These are phyloP conservation scores for Pythium grandisporangium DNA, from an alignment of 352 stramenopile species.

Conservation along the genomic window DNA sequence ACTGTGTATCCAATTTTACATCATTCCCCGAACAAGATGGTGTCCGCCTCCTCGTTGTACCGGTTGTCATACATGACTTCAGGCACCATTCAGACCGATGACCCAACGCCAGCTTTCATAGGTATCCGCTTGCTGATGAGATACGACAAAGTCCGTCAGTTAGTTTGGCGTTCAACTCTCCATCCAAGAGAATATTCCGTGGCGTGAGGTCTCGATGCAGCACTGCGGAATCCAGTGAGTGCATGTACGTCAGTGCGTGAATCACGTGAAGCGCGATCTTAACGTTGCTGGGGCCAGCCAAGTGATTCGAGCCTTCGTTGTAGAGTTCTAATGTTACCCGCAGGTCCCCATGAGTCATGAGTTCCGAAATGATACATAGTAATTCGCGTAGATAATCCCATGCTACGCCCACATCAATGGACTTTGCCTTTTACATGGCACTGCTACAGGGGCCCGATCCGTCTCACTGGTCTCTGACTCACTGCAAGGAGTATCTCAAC, in stretches of 20 bases:
- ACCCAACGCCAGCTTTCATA: conserved; percentile 33
- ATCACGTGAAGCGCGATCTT: too few relatives aligned
- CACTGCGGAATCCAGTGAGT: too few relatives aligned
- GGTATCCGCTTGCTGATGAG: conserved; percentile 14
- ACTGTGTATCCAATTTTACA: conserved; percentile 37
- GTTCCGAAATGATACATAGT: conserved; percentile 29
- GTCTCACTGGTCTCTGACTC: too few relatives aligned
- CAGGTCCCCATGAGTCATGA: conserved; percentile 31
- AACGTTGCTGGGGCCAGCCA: too few relatives aligned
- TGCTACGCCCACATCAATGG: conserved; percentile 23
- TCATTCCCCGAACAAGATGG: conserved; percentile 38
- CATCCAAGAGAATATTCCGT: too few relatives aligned
- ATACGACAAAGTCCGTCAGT: conserved; percentile 45
- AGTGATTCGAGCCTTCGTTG: conserved; percentile 13
- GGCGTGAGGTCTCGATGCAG: too few relatives aligned
- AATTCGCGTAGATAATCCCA: conserved; percentile 39
- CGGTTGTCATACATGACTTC: conserved; percentile 27
- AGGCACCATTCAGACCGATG: conserved; percentile 33
- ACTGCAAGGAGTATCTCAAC: too few relatives aligned
- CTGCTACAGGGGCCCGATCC: conserved; percentile 15
- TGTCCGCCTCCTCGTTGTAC: conserved; percentile 28
- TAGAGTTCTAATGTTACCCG: too few relatives aligned
- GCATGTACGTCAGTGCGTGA: too few relatives aligned
- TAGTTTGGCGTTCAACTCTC: too few relatives aligned
- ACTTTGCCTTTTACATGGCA: conserved; percentile 26